These are phyloP conservation scores for Phialemoniopsis sp. DNA, from an alignment of 2,329 filamentous ascomycete genomes.

Conservation along the genomic window DNA sequence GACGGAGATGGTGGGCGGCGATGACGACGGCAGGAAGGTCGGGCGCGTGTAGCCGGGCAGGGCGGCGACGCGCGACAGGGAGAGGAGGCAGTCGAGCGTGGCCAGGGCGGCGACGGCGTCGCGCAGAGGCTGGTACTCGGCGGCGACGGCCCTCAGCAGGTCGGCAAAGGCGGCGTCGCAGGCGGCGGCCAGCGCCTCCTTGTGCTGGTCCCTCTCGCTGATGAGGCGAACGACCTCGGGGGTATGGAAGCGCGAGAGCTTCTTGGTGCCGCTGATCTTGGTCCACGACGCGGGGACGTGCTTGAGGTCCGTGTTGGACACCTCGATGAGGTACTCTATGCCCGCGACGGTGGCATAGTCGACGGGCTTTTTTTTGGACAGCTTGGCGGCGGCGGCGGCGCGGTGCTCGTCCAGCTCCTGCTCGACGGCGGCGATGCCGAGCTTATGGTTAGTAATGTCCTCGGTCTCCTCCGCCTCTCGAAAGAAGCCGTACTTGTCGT, in stretches of 20 bases:
- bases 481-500: slow-evolving; percentile 96
- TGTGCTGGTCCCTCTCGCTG: slow-evolving; percentile 87
- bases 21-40: slow-evolving; percentile 54
- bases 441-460: slow-evolving; percentile 81
- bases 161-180: slow-evolving; percentile 78
- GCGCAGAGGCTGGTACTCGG: slow-evolving; percentile 84
- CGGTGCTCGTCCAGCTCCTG: slow-evolving; percentile 81
- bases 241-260: slow-evolving; percentile 87
- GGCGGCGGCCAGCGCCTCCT: slow-evolving; percentile 85
- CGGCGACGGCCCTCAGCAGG: slow-evolving; percentile 69
- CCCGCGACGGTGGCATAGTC: slow-evolving; percentile 81
- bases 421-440: slow-evolving; percentile 88
- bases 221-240: slow-evolving; percentile 82
- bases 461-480: slow-evolving; percentile 83
- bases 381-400: slow-evolving; percentile 62
- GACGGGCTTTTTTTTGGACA: slow-evolving; percentile 66
- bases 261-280: slow-evolving; percentile 94
- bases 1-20: slow-evolving; percentile 66
- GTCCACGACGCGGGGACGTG: slow-evolving; percentile 90
- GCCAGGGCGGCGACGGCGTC: slow-evolving; percentile 85
- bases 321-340: slow-evolving; percentile 93
- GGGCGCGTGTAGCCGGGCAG: slow-evolving; percentile 88
- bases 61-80: slow-evolving; percentile 76
- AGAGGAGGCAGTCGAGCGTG: slow-evolving; percentile 84
- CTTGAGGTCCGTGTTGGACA: slow-evolving; percentile 77